Base-by-base conservation (phyloP, 1,139 yeast species). In the Protomyces arabidopsidicola region DNA sequence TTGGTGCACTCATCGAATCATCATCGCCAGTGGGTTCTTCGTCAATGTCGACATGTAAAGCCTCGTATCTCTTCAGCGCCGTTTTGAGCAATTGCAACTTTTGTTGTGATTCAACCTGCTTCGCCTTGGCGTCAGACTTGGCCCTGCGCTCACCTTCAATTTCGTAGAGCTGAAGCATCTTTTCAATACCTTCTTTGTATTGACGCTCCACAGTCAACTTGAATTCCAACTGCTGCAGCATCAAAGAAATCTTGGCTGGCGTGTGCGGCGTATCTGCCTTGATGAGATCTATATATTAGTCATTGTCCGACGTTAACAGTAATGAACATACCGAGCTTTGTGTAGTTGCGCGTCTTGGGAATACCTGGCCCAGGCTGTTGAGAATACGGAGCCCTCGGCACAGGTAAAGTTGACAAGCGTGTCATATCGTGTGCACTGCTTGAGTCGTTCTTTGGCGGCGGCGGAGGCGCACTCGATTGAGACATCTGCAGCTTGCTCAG, bases 201-300 rank as follows among this genome's bases (percentile, higher is more conserved):
- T 93, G 96, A 71, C 88, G 85, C 75, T 93, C 98, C 51, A 93
- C 96, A 72, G 91, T 95, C 60, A 91, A 80, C 75, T 93, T 93
- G 75, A 91, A 90, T 73, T 90, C 97, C 65, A 93, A 79, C 74
- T 90, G 96, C 75, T 90, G 97, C 65, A 93, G 81, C 98, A 93
- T 91, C 71, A 88, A 86, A 75, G 90, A 97, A 71, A 93, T 93
- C 69, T 95, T 84, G 71, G 93, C 97, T n/a, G 97, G 97, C 70
- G 93, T 78, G 1, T 96, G 88, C 0, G 97, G 97, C 70, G 97
- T 89, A 71, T 93, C 97, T 73, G 90, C 90, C 71, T 90, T 90
- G 73, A 90, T 82, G 67, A 93, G 78, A 74, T 93, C 98, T 70
- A 42, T 5, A 36, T 27, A 1, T 27, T 45, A 5, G 22, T 16